Percentiles rank a stretch among this genome's conserved stretches.
Conservation (phyloP, 106 monocot genomes). For the Agapanthus africanus region DNA sequence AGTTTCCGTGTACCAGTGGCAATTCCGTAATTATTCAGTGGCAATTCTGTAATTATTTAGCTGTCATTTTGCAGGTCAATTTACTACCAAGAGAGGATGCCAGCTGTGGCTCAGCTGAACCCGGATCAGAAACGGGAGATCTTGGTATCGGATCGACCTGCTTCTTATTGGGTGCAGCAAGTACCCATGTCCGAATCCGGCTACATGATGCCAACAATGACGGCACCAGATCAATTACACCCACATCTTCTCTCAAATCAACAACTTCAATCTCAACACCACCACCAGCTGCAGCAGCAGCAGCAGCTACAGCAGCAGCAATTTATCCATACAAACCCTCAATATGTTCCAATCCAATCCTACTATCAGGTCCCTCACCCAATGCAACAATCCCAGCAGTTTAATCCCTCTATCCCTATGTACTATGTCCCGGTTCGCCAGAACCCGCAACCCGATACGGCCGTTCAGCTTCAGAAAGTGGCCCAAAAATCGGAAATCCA, state of each 20-base stretch:
- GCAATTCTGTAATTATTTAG: background rate
- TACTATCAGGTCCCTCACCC: slow-evolving; percentile 48
- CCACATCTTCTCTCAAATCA: slow-evolving; percentile 18
- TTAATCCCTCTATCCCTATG: slow-evolving; percentile 36
- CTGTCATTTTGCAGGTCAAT: background rate
- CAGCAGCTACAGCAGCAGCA: slow-evolving; percentile 48
- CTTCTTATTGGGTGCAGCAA: slow-evolving; percentile 7
- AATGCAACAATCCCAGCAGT: slow-evolving; percentile 38
- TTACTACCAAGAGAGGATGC: slow-evolving; percentile 14
- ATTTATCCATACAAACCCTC: slow-evolving; percentile 33
- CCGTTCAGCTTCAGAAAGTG: slow-evolving; percentile 11
- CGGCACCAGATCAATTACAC: slow-evolving; percentile 11
- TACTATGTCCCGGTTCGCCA: slow-evolving; percentile 53
- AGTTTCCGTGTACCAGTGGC: no score
- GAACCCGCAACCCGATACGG: slow-evolving; percentile 17
- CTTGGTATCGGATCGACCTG: slow-evolving; percentile 2
- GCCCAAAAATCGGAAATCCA: slow-evolving; percentile 26
- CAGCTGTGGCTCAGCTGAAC: background rate
- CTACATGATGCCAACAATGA: background rate
- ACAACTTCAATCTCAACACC: slow-evolving; percentile 20
- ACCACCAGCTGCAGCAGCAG: slow-evolving; percentile 29
- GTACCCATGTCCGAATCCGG: background rate
- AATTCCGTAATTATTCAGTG: no score
- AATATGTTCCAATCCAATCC: slow-evolving; percentile 33
- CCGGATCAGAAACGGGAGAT: slow-evolving; percentile 16